Evolutionary conservation across 441 rosid species (phyloP).

Genomic region (Brassica balearica): DNA sequence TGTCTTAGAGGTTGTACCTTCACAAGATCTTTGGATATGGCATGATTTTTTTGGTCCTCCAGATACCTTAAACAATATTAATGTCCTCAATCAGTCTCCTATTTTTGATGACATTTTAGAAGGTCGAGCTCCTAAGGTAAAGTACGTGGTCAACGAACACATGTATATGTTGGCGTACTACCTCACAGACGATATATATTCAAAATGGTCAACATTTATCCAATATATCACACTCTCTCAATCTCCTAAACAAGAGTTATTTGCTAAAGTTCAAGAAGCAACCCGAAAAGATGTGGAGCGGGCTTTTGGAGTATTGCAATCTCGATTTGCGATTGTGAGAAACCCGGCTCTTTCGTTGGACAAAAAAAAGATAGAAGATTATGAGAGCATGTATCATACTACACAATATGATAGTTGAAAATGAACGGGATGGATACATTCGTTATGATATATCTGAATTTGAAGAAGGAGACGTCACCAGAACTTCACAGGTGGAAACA

Average conservation of each 20-base stretch:
- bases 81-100: background rate
- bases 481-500: background rate
- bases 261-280: background rate
- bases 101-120: background rate
- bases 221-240: background rate
- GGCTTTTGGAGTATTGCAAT: background rate
- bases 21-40: background rate
- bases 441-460: background rate
- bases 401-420: background rate
- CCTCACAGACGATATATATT: background rate
- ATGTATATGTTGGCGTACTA: background rate
- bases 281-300: background rate
- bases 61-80: background rate
- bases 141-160: background rate
- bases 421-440: background rate
- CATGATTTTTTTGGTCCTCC: background rate
- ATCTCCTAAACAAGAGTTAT: background rate
- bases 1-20: background rate
- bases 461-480: background rate
- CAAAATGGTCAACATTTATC: background rate
- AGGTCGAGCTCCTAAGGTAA: background rate
- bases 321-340: background rate
- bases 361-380: background rate
- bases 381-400: background rate
- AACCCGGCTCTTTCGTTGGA: background rate